Conservation (phyloP, 75 land plant species). For the Cunninghamia lanceolata region DNA sequence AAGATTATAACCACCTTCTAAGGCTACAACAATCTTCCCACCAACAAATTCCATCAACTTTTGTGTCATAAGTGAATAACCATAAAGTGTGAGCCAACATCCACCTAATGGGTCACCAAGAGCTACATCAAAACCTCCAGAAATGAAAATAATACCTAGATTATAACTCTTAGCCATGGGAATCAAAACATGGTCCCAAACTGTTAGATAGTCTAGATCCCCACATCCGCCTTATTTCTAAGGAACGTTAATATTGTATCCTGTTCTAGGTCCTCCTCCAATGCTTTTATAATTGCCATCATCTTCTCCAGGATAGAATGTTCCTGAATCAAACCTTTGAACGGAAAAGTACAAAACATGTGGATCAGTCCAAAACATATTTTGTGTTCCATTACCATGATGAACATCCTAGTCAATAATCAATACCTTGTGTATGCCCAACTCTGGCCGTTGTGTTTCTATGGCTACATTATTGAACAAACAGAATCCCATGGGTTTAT, state of each 20-base stretch:
- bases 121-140: slow-evolving; percentile 96
- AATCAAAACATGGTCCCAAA: slow-evolving; percentile 80
- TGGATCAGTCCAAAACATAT: slow-evolving; percentile 85
- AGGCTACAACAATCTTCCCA: slow-evolving; percentile 71
- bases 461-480: slow-evolving; percentile 88
- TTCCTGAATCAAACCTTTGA: slow-evolving; percentile 49
- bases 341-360: slow-evolving; percentile 86
- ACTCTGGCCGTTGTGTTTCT: slow-evolving; percentile 70
- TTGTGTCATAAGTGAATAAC: slow-evolving; percentile 23
- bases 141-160: slow-evolving; percentile 76
- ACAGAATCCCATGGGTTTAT: slow-evolving; percentile 91
- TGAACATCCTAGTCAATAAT: slow-evolving; percentile 89
- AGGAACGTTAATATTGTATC: slow-evolving; percentile 90
- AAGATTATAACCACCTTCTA: slow-evolving; percentile 91
- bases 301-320: slow-evolving; percentile 23
- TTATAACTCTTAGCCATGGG: slow-evolving; percentile 69
- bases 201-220: slow-evolving; percentile 86
- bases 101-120: slow-evolving; percentile 82
- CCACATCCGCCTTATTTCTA: slow-evolving; percentile 84
- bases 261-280: slow-evolving; percentile 70
- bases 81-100: slow-evolving; percentile 67
- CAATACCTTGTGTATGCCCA: slow-evolving; percentile 66
- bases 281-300: slow-evolving; percentile 60
- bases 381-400: slow-evolving; percentile 94
- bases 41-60: slow-evolving; percentile 74